Conservation (phyloP, 768 basidiomycete genomes). For the Rhodotorula babjevae region DNA sequence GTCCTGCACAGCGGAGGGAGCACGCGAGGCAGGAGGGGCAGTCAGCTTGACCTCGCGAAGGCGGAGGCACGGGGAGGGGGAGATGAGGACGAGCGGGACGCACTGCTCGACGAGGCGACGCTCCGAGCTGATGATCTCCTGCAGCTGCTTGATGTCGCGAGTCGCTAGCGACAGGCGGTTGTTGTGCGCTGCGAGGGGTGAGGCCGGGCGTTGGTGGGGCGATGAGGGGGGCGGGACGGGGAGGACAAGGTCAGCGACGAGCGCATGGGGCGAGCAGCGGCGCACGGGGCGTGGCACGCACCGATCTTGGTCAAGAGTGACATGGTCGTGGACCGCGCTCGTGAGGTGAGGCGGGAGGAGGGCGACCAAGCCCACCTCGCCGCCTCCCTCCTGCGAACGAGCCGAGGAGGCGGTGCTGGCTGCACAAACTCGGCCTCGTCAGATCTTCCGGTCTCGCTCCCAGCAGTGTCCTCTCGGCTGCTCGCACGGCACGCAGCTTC, state of each 20-base stretch:
- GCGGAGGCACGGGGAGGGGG: background rate
- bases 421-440: too few relatives aligned
- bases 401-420: too few relatives aligned
- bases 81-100: background rate
- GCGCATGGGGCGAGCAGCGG: background rate
- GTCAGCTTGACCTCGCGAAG: background rate
- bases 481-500: too few relatives aligned
- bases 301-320: constrained; percentile 6
- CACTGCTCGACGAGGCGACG: constrained; percentile 26
- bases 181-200: constrained; percentile 30
- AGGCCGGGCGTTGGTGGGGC: background rate
- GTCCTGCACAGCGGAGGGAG: background rate
- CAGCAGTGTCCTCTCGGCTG: too few relatives aligned
- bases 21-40: too few relatives aligned
- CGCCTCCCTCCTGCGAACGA: background rate
- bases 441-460: too few relatives aligned
- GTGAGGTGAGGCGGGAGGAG: too few relatives aligned
- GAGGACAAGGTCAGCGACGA: background rate
- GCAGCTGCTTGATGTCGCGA: constrained; percentile 26
- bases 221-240: background rate
- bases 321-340: background rate
- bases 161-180: constrained; percentile 26
- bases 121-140: constrained; percentile 31
- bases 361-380: background rate
- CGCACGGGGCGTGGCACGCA: background rate